Base-by-base conservation (phyloP, 2,329 filamentous ascomycete species). In the Hypoxylon sp. region DNA sequence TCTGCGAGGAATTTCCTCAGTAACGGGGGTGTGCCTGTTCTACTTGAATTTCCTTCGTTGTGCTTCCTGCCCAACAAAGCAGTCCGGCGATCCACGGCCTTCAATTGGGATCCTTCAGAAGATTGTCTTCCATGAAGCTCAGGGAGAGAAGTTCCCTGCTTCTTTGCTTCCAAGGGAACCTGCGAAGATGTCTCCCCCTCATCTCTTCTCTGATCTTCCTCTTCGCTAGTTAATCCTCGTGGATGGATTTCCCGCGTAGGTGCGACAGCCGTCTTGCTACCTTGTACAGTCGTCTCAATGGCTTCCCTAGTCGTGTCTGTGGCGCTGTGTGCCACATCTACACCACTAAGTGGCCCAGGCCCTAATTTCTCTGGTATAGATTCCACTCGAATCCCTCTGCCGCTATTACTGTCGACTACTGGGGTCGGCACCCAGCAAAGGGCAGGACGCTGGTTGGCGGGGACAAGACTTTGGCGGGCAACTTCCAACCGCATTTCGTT, bases 401-500 rank as follows among this genome's bases (percentile, higher is more conserved):
- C 29, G 8, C 22, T 8, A 9, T 10, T 22, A 14, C 9, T 31
- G 5, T 46, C 35, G 14, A n/a, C n/a, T 8, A 8, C 13, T 37
- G 55, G 35, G 14, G 51, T 58, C 19, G 59, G 33, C 17, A 60
- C 10, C 55, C 52, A 59, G 10, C 6, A 10, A 9, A 14, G 6
- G 5, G 6, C 9, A 5, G 29, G 5, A 19, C 61, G 57, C 9
- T 59, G 57, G n/a, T 39, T 6, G 14, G 13, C 42, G 14, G 57
- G 29, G 17, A 61, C 4, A 13, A 48, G 66, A 33, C 52, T 69
- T 24, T 53, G 57, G 14, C 61, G 55, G 6, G 57, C 66, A 6
- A 65, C 48, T 22, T 65, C 61, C 8, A 37, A 37, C 5, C 47
- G 47, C 14, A 65, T 39, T 51, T 69, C 61, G 19, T 65, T 47